Evolutionary conservation across 2,329 filamentous ascomycete species (phyloP), one percentile per base, ranked within the genome.

Genomic region (Trichoderma breve): DNA sequence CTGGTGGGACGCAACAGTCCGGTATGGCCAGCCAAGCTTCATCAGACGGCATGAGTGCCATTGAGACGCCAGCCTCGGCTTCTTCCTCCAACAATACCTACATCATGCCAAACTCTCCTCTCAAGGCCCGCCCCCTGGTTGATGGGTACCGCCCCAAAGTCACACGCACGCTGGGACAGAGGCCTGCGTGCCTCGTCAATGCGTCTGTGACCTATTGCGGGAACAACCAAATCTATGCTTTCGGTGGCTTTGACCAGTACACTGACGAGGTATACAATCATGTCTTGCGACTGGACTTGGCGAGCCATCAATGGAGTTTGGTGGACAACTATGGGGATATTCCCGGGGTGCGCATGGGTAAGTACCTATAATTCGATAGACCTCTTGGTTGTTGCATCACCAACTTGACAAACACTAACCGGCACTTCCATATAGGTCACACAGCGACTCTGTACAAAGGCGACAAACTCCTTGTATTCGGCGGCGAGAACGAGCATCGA

Each of bases 251-350:
- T 79, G 96, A 99, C 80, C 95, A 98, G 82, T 98, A 97, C 80
- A 99, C 96, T 0, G 96, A 99, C 81, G 96, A 99, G 84, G 93
- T 99, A 21, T 99, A 99, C 83, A 99, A 99, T 79, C 96, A 99
- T 83, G 96, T 99, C 55, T 86, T 99, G 74, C 91, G 90, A 77
- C 84, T 99, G 66, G 95, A 99, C 80, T 87, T 99, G 74, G 87
- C 92, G 73, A 95, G 92, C 74, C 91, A 96, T 76, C 93, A 96
- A 80, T 99, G 96, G 96, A 96, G 90, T 75, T 85, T 99, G 65
- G 95, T 99, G 24, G 96, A 98, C 83, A 99, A 99, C 82, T 99
- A 97, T 84, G 96, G 96, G 39, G 95, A 98, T 82, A 98, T 98
- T 75, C 95, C 95, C 5, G 95, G 95, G 15, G 95, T 98, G 64